A percentile compares a stretch with the other conserved stretches of the same genome.
phyloP scores from a whole-genome alignment of 495 filamentous ascomycete species.

The Hyaloscypha finlandica region DNA sequence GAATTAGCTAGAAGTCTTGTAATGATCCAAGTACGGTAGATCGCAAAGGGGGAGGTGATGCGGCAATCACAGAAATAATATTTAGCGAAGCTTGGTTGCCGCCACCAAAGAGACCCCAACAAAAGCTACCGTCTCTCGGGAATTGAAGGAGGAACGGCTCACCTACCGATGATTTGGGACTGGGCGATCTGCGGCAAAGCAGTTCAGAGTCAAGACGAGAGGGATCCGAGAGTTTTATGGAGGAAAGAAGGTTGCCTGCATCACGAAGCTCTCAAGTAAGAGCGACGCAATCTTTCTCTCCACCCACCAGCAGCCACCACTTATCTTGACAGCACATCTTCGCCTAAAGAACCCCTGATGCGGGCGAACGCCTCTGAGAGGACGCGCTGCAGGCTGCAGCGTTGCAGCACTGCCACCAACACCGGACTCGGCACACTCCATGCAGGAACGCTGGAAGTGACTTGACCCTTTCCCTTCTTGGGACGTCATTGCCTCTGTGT shows the following conservation, averaged over 20 bases:
- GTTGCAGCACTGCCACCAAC: slow-evolving; percentile 3
- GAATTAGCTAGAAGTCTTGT: not conserved
- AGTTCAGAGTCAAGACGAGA: not conserved
- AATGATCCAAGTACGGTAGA: not conserved
- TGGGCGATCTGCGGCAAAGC: not conserved
- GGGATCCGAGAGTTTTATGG: not conserved
- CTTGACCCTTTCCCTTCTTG: not conserved
- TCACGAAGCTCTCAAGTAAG: not conserved
- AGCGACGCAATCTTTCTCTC: slow-evolving; percentile 2
- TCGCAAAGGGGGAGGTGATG: not conserved
- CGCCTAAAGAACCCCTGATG: slow-evolving; percentile 2
- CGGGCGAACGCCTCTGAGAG: not conserved
- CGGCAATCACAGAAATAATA: slow-evolving; percentile 2
- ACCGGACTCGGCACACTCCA: not conserved
- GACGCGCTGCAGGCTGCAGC: not conserved
- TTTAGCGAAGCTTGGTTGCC: slow-evolving; percentile 6
- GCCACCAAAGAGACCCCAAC: not conserved
- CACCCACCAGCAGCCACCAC: not conserved
- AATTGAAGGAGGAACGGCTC: not conserved
- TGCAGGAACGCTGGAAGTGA: not conserved
- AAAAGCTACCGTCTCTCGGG: not conserved
- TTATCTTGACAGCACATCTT: slow-evolving; percentile 11
- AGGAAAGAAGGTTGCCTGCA: not conserved
- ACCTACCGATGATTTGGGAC: not conserved
- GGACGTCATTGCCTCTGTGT: not conserved